Evolutionary conservation across 2,329 filamentous ascomycete genomes (phyloP), one percentile per base, ranked within the genome.

Genomic region (Epichloe sibirici): DNA sequence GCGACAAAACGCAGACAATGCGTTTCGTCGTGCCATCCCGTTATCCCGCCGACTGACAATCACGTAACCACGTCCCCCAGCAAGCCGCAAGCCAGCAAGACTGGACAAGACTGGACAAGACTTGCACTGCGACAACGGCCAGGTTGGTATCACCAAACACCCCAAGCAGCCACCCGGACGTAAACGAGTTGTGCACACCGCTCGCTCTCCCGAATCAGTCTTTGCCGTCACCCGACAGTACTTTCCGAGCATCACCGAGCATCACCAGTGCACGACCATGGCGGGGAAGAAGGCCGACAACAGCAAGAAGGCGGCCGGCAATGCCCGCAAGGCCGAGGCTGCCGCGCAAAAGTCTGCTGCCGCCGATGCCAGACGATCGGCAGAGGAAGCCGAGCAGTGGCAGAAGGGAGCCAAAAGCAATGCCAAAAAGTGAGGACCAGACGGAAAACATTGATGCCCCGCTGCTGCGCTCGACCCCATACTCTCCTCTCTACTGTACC

Each of bases 271-370:
- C 9, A 21, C 45, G 50, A 59, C 58, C 58, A 90, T 90, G 86
- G 84, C 76, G 31, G 79, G 77, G 61, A 88, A 87, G 70, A 90
- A 87, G 69, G 79, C 75, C 51, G 90, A 94, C 57, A 89, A 86
- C 71, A 85, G 78, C 68, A 97, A 95, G 73, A 97, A 97, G 75
- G 89, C 73, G 3, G 81, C 85, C 8, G 93, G 91, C 58, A 89
- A 96, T 69, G 90, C 90, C 57, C 81, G 89, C 71, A 97, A 98
- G 77, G 90, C 90, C 57, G 90, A 96, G 48, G 84, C 82, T 3
- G 91, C 90, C 1, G 86, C 88, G 8, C 72, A 78, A 53, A 97
- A 97, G 71, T 77, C 83, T 54, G 88, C 88, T 0, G 82, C 70
- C 3, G 83, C 84, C 55, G 79, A 88, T 40, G 72, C 78, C 39